Base-by-base conservation (phyloP, 352 stramenopile genomes). In the Globisporangium perplexum region DNA sequence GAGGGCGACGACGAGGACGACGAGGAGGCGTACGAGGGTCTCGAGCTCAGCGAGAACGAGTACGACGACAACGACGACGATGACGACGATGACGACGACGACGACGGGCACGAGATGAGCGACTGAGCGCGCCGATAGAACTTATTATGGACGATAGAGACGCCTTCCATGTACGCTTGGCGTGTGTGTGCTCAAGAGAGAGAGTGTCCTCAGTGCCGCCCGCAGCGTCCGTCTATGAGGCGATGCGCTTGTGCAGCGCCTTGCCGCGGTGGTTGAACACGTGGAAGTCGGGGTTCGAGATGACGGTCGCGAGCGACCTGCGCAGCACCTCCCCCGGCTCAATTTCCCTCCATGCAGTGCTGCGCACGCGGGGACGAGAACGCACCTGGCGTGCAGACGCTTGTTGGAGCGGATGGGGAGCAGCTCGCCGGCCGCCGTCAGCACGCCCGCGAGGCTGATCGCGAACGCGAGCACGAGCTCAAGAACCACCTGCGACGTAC, bases 251-350 rank as follows among this genome's bases (percentile, higher is more conserved):
- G 71, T 86, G 76, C 41, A 92, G 68, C 38, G 78, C 70, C 63
- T 86, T 82, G 51, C 69, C 78, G 57, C 82, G 78, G 65, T 92
- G 82, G 64, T 88, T 90, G 66, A 89, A 92, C 63, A 90, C 77
- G 63, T 83, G 65, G 60, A 92, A 92, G 53, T 92, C 78, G 15
- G 82, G 74, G 46, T 66, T 79, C 35, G 75, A 88, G 53, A 86
- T 66, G 57, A 91, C 70, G 26, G 63, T 70, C 23, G 73, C 59
- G 46, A 91, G 70, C 59, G 81, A 87, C 55, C 81, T 91, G 60
- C 1, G 1, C 30, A 33, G 30, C 30, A 31, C 28, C 7, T 7
- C 28, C 28, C 28, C n/a, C n/a, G n/a, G 7, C 28, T 31, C 28
- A 31, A 7, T 31, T 31, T 31, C 28, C 28, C n/a, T n/a, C n/a